Conservation (phyloP, 306 rosid species). For the Corylus americana region DNA sequence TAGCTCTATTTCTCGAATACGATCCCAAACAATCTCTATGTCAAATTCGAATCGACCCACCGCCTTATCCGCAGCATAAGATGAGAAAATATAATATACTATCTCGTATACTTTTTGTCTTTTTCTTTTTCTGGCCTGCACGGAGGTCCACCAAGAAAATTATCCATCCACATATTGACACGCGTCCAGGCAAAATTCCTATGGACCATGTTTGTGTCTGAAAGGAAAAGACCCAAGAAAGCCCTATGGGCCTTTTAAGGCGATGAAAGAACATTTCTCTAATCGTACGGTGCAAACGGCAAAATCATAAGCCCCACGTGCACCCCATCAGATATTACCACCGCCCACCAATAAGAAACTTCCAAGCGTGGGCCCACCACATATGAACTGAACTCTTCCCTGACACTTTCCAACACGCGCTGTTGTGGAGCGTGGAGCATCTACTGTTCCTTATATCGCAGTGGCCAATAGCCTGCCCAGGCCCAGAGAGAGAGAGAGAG, state of each 20-base stretch:
- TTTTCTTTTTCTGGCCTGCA: not conserved
- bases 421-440: constrained; percentile 28
- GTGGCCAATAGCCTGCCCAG: constrained; percentile 7
- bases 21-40: no score
- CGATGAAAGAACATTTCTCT: constrained; percentile 22
- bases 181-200: not conserved
- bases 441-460: constrained; percentile 15
- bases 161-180: not conserved
- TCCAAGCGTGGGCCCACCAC: not conserved
- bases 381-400: not conserved
- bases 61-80: no score
- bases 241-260: not conserved
- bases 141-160: not conserved
- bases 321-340: constrained; percentile 27
- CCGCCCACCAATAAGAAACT: constrained; percentile 29
- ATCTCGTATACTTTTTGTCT: not conserved
- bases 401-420: constrained; percentile 30
- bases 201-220: not conserved
- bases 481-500: no score
- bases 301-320: constrained; percentile 36
- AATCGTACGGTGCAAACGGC: not conserved
- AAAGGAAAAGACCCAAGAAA: not conserved
- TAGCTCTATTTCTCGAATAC: no score
- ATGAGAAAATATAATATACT: no score
- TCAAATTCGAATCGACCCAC: no score